phyloP scores from a whole-genome alignment of 1,139 yeast species.

The Blastobotrys raffinosifermentans region DNA sequence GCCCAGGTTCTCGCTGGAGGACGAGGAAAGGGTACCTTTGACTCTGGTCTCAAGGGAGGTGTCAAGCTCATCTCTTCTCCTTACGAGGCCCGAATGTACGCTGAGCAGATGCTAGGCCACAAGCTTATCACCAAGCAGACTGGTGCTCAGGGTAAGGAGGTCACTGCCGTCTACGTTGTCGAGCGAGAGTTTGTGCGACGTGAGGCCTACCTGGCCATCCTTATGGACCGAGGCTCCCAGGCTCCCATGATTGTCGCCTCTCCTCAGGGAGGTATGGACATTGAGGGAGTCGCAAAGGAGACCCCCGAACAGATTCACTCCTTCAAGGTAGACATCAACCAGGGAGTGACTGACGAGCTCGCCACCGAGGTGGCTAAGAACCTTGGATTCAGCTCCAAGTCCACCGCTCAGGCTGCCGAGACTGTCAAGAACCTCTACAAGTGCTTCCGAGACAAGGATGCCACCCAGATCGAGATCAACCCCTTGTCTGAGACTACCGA shows the following conservation, averaged over 20 bases:
- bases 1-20: conserved; percentile 99
- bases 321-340: conserved; percentile 68
- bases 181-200: conserved; percentile 91
- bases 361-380: conserved; percentile 73
- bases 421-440: conserved; percentile 81
- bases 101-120: conserved; percentile 85
- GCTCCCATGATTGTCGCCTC: conserved; percentile 93
- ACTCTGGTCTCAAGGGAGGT: conserved; percentile 94
- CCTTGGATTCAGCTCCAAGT: conserved; percentile 75
- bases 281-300: conserved; percentile 94
- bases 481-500: conserved; percentile 93
- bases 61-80: conserved; percentile 84
- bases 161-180: conserved; percentile 92
- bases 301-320: conserved; percentile 92
- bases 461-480: conserved; percentile 97
- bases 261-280: conserved; percentile 99
- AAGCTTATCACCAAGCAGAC: conserved; percentile 96
- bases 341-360: conserved; percentile 73
- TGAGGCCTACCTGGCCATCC: conserved; percentile 92
- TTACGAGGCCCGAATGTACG: conserved; percentile 80
- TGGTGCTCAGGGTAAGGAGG: conserved; percentile 95
- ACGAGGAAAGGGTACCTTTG: conserved; percentile 98
- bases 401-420: conserved; percentile 82
- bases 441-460: conserved; percentile 84
- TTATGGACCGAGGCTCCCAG: conserved; percentile 90